phyloP scores from a whole-genome alignment of 2,329 filamentous ascomycete species.

The Diaporthe sp. region DNA sequence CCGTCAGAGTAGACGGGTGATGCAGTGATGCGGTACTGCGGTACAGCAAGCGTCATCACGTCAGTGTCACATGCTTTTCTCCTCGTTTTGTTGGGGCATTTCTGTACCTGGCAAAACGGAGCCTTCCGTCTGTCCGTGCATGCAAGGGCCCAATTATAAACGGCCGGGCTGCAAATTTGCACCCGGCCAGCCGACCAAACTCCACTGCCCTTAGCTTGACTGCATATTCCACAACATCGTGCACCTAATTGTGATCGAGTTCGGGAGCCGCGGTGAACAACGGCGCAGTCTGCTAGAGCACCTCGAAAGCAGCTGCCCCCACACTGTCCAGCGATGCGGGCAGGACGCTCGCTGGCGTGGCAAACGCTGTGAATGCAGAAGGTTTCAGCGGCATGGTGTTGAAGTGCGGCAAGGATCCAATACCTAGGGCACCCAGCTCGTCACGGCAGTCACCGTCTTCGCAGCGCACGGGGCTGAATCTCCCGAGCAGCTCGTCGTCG shows the following conservation, averaged over 20 bases:
- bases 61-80: slow-evolving; percentile 32
- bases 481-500: background rate
- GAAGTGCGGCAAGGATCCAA: background rate
- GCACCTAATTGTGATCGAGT: background rate
- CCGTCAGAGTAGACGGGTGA: background rate
- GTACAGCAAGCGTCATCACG: slow-evolving; percentile 10
- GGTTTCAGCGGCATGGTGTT: background rate
- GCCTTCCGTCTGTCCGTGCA: slow-evolving; percentile 6
- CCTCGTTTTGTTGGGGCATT: slow-evolving; percentile 19
- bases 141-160: background rate
- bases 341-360: background rate
- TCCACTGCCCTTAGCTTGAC: background rate
- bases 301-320: background rate
- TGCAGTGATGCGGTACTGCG: background rate
- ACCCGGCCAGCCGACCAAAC: background rate
- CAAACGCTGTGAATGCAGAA: background rate
- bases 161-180: slow-evolving; percentile 19
- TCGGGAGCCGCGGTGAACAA: background rate
- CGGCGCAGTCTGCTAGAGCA: background rate
- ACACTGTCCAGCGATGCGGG: background rate
- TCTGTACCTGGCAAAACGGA: slow-evolving; percentile 22
- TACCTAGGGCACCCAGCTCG: background rate
- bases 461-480: background rate
- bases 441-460: background rate
- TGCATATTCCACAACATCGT: accelerated